Conservation (phyloP, 129 eudicot genomes). For the Centrapalus pauciflorus region DNA sequence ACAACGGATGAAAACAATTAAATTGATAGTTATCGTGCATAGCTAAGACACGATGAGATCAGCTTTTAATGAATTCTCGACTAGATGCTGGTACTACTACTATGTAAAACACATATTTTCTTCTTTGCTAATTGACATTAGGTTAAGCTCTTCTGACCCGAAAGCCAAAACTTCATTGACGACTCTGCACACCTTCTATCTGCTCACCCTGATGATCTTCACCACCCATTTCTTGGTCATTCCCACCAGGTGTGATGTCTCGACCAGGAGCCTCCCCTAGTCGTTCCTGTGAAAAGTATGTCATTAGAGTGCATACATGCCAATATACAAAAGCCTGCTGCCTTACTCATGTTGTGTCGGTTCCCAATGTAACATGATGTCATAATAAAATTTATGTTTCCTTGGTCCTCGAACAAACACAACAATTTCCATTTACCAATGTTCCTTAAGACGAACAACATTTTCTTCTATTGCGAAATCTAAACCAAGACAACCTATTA, state of each 20-base stretch:
- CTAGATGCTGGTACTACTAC: constrained; percentile 12
- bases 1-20: constrained; percentile 12
- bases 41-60: constrained; percentile 23
- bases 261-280: constrained; percentile 53
- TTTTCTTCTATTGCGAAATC: no score
- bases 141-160: constrained; percentile 32
- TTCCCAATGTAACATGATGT: no score
- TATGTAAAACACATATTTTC: constrained; percentile 20
- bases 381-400: no score
- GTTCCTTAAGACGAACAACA: neutral
- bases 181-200: constrained; percentile 34
- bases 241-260: constrained; percentile 38
- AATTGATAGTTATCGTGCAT: constrained; percentile 20
- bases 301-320: neutral
- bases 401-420: neutral
- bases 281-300: constrained; percentile 42
- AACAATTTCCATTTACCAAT: neutral
- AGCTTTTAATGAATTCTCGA: constrained; percentile 17
- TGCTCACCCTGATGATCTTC: constrained; percentile 38
- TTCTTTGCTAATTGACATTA: constrained; percentile 40
- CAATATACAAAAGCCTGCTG: neutral
- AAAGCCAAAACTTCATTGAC: constrained; percentile 34
- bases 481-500: no score
- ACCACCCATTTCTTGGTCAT: constrained; percentile 40
- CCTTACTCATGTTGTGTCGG: no score